These are phyloP conservation scores for Termitomyces sp. DNA, from an alignment of 768 basidiomycete species.

Conservation along the genomic window DNA sequence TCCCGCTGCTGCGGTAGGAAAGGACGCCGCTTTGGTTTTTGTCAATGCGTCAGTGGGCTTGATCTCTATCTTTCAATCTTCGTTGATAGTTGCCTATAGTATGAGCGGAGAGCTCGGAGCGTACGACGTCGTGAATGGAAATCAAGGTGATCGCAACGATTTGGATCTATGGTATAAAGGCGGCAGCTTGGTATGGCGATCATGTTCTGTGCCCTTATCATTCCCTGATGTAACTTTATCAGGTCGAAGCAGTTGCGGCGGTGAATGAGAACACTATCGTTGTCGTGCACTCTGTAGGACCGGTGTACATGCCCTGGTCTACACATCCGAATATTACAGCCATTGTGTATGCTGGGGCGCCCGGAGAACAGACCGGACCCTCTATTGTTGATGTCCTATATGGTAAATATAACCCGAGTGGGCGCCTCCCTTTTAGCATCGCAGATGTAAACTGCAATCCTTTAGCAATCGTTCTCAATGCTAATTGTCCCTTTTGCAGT, in stretches of 20 bases:
- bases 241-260: constrained; percentile 54
- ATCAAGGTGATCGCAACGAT: constrained; percentile 55
- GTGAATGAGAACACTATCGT: constrained; percentile 76
- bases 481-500: constrained; percentile 17
- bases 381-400: constrained; percentile 76
- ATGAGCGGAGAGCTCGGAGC: constrained; percentile 48
- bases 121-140: constrained; percentile 59
- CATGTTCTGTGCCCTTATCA: constrained; percentile 13
- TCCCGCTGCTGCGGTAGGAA: constrained; percentile 33
- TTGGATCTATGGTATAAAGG: constrained; percentile 54
- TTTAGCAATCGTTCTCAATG: not conserved
- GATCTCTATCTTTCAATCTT: not conserved
- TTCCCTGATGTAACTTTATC: constrained; percentile 12
- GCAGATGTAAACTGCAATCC: constrained; percentile 40
- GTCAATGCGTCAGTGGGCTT: constrained; percentile 43
- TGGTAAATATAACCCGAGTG: constrained; percentile 72
- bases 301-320: constrained; percentile 67
- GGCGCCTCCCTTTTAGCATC: constrained; percentile 69
- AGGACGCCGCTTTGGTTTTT: constrained; percentile 57
- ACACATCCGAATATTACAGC: constrained; percentile 69
- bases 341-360: constrained; percentile 49
- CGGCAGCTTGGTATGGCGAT: constrained; percentile 33
- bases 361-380: constrained; percentile 77
- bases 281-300: constrained; percentile 74
- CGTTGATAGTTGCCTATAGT: constrained; percentile 20